Conservation (phyloP, 78 protist species). For the Guillardia theta region DNA sequence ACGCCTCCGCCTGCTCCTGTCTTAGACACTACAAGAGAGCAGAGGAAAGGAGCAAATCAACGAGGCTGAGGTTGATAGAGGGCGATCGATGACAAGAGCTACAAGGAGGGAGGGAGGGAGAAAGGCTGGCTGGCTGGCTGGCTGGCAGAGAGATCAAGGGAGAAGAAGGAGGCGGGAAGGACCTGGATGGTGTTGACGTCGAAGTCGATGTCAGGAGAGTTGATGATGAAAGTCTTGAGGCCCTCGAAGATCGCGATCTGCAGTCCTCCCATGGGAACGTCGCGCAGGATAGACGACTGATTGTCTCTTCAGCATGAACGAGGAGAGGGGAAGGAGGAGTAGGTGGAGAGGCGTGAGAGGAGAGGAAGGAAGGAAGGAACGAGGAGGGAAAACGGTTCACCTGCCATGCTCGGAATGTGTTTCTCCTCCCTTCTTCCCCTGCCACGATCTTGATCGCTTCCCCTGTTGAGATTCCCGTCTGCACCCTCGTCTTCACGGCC, state of each 20-base stretch:
- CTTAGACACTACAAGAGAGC: too few species aligned
- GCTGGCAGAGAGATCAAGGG: too few species aligned
- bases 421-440: too few species aligned
- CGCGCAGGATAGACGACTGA: slow-evolving; percentile 1
- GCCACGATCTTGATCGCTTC: too few species aligned
- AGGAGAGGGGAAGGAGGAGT: background rate
- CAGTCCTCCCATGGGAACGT: slow-evolving; percentile 26
- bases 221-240: background rate
- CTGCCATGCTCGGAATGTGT: too few species aligned
- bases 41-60: too few species aligned
- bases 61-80: too few species aligned
- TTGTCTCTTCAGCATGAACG: too few species aligned
- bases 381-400: background rate
- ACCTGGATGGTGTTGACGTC: background rate
- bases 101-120: too few species aligned
- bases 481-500: background rate
- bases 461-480: background rate
- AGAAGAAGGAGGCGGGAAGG: too few species aligned
- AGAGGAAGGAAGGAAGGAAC: background rate
- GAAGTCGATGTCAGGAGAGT: background rate
- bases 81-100: too few species aligned
- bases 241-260: slow-evolving; percentile 41
- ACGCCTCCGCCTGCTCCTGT: background rate
- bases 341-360: background rate
- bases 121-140: too few species aligned